Evolutionary conservation across 2,329 filamentous ascomycete genomes (phyloP), one percentile per base, ranked within the genome.

Genomic region (Teratosphaeria nubilosa): DNA sequence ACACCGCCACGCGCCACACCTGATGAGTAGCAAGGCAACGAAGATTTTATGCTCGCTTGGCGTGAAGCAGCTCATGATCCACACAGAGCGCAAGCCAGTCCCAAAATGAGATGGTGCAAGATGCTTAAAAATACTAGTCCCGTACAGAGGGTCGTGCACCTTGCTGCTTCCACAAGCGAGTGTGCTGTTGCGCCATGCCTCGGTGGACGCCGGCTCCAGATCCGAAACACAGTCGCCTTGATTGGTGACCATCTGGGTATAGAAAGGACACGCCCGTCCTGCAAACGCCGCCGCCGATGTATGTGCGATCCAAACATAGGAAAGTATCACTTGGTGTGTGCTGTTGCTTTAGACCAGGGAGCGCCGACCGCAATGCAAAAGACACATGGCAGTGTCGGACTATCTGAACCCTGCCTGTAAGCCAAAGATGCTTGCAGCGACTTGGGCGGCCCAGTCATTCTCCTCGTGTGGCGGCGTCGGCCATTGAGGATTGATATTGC

Each of bases 391-490:
- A 55, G 30, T n/a, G 11, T 14, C 22, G 4, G 54, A 48, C 62
- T 67, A 72, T 61, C 66, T 65, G 56, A 66, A 71, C 20, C 66
- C 64, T 31, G 80, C 85, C 63, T 87, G 83, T 56, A 86, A 86
- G 56, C 87, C 86, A 78, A 88, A 87, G 64, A 91, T 91, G 74
- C 87, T 91, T 5, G 89, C 87, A 11, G 90, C 84, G 31, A 90
- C 88, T 50, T 88, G 86, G 9, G 87, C 85, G 20, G 87, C 90
- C 92, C 91, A 97, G 71, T 96, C 91, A 62, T 86, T 86, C 67
- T 95, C 91, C 69, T 96, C 91, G 66, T 96, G 96, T 3, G 94
- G 92, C 24, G 94, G 94, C 16, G 94, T 97, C 2, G 91, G 92
- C 87, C 91, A 96, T 75, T 96, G 94, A 45, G 85, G 80, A 57